These are phyloP conservation scores for Aquilaria sinensis DNA, from an alignment of 345 rosid genomes.

Conservation along the genomic window DNA sequence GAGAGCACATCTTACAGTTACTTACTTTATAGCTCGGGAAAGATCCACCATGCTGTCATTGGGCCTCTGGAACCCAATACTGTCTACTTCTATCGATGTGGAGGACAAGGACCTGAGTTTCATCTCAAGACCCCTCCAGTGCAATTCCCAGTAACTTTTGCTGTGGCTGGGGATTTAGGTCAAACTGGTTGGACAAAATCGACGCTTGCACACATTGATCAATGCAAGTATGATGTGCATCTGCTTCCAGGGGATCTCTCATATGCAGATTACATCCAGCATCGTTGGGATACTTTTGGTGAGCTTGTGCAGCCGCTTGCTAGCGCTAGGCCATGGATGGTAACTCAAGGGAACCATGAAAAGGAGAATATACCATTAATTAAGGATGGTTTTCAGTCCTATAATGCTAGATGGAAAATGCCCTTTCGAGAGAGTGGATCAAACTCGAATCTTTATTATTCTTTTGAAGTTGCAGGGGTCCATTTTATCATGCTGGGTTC, in stretches of 20 bases:
- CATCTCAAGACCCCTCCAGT: constrained; percentile 85
- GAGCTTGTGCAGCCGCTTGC: constrained; percentile 89
- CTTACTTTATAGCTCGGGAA: constrained; percentile 72
- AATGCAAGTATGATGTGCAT: constrained; percentile 69
- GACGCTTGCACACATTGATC: constrained; percentile 73
- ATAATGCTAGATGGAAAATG: constrained; percentile 93
- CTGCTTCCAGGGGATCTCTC: constrained; percentile 94
- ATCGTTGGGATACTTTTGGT: constrained; percentile 87
- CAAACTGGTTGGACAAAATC: constrained; percentile 97
- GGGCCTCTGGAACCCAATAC: constrained; percentile 70
- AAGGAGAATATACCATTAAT: constrained; percentile 62
- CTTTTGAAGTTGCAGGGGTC: constrained; percentile 83
- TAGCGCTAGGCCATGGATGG: constrained; percentile 98
- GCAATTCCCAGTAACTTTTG: constrained; percentile 70
- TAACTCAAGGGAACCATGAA: constrained; percentile 93
- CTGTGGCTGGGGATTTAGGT: constrained; percentile 95
- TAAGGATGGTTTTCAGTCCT: constrained; percentile 65
- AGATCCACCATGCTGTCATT: constrained; percentile 81
- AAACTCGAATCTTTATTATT: constrained; percentile 81
- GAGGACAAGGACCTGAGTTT: constrained; percentile 79
- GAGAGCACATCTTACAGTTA: constrained; percentile 77
- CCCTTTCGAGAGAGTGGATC: constrained; percentile 89
- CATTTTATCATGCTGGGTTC: constrained; percentile 92
- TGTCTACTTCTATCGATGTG: constrained; percentile 71
- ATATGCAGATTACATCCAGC: constrained; percentile 90